Base-by-base conservation (phyloP, 139 green algal genomes). In the Closterium sp. region DNA sequence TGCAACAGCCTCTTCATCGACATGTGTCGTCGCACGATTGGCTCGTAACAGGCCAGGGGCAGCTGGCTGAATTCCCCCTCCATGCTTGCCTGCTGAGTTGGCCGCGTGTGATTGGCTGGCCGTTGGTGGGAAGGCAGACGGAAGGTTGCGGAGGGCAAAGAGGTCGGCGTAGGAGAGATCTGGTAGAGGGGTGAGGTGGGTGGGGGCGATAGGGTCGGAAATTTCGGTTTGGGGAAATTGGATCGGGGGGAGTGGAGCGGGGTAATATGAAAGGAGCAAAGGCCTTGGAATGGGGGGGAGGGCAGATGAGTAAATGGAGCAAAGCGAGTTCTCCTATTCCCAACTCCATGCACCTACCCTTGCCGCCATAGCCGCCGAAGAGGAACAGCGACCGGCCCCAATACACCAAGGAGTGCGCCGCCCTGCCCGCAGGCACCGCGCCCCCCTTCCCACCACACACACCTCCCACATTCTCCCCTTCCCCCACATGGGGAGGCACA, bases 361-460 rank as follows among this genome's bases (percentile, higher is more conserved):
- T 33, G 34, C 86, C 86, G 25, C 86, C 86, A 33, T 89, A 89
- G 34, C 86, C 86, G 34, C 86, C 86, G 25, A 89, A 84, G n/a
- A 89, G 31, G 86, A 84, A 89, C 2, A 89, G 86, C 34, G 86
- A 33, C 10, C 86, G 34, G 25, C 36, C 35, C n/a, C 86, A 35
- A 2, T 33, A 10, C 34, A 89, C 36, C n/a, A 89, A 9, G 7
- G 36, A 31, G 86, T 89, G 86, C 25, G 35, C 86, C 8, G 86
- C 86, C 34, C 86, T 33, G 21, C 86, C 86, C 31, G 30, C 36
- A 30, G 86, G 86, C 30, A 23, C 86, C 25, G 25, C 86, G 4
- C 19, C 86, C 7, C 86, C 30, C 4, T 10, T 35, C 86, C 86
- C 86, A 2, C 30, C 28, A 2, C n/a, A 33, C n/a, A 9, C 83